Evolutionary conservation across 2,329 filamentous ascomycete species (phyloP).

Genomic region (Cercospora brassicicola): DNA sequence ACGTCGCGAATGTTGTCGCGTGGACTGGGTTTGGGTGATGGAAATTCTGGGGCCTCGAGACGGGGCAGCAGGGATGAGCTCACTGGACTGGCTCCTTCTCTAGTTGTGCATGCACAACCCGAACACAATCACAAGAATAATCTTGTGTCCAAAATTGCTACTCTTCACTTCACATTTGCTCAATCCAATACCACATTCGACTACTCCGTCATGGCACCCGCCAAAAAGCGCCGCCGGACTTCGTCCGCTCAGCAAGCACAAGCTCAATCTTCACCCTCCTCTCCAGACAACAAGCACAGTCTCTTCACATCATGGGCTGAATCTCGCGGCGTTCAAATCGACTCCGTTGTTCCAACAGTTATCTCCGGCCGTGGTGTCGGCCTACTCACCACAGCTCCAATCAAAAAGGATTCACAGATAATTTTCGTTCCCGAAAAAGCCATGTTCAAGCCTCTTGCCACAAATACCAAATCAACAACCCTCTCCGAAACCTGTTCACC

Average conservation of each 20-base stretch:
- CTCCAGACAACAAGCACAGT: slow-evolving; percentile 43
- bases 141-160: neutral
- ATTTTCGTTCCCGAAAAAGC: slow-evolving; percentile 64
- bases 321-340: slow-evolving; percentile 63
- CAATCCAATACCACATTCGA: neutral
- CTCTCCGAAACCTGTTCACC: slow-evolving; percentile 31
- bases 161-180: neutral
- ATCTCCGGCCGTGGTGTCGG: slow-evolving; percentile 76
- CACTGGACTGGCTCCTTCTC: neutral
- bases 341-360: slow-evolving; percentile 64
- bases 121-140: neutral
- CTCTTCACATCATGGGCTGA: slow-evolving; percentile 69
- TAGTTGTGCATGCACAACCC: neutral
- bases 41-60: slow-evolving; percentile 15
- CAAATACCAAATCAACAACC: slow-evolving; percentile 32
- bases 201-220: neutral
- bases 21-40: neutral
- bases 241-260: slow-evolving; percentile 2
- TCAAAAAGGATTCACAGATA: slow-evolving; percentile 63
- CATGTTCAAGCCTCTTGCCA: slow-evolving; percentile 58
- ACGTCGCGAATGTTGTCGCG: slow-evolving; percentile 6
- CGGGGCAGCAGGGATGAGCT: slow-evolving; percentile 2
- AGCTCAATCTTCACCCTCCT: neutral
- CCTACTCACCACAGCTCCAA: slow-evolving; percentile 66
- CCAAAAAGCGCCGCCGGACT: slow-evolving; percentile 13